Conservation (phyloP, 2,329 filamentous ascomycete species). For the Botrytis fragariae region DNA sequence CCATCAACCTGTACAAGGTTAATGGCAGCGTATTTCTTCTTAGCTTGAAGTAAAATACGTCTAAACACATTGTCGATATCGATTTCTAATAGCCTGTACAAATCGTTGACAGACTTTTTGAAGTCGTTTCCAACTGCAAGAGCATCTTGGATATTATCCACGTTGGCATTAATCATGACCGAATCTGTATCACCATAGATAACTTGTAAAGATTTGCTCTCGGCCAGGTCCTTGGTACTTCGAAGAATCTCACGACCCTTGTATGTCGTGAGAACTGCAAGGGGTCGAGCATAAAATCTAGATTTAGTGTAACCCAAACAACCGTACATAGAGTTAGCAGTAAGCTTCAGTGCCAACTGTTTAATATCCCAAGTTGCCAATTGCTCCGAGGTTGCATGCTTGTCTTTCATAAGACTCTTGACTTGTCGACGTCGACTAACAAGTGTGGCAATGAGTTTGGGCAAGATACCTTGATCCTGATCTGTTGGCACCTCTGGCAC, state of each 20-base stretch:
- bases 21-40: conserved; percentile 99
- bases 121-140: conserved; percentile 91
- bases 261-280: conserved; percentile 93
- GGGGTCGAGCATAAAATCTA: conserved; percentile 90
- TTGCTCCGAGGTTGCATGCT: conserved; percentile 78
- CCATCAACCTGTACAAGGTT: conserved; percentile 88
- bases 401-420: conserved; percentile 96
- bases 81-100: conserved; percentile 89
- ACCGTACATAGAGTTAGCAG: conserved; percentile 99
- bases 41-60: conserved; percentile 87
- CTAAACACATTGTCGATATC: conserved; percentile 98
- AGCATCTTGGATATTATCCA: conserved; percentile 87
- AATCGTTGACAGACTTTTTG: conserved; percentile 91
- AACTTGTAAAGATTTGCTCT: conserved; percentile 85
- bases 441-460: conserved; percentile 85
- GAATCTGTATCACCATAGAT: conserved; percentile 99
- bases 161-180: conserved; percentile 99
- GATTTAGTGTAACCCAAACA: conserved; percentile 97
- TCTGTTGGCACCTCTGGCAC: conserved; percentile 83
- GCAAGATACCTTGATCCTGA: conserved; percentile 80
- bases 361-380: conserved; percentile 97
- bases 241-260: conserved; percentile 97
- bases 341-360: conserved; percentile 92
- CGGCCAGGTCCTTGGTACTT: conserved; percentile 92
- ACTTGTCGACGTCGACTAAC: conserved; percentile 87